phyloP scores from a whole-genome alignment of 2,329 filamentous ascomycete genomes.

The Stemphylium lycopersici region DNA sequence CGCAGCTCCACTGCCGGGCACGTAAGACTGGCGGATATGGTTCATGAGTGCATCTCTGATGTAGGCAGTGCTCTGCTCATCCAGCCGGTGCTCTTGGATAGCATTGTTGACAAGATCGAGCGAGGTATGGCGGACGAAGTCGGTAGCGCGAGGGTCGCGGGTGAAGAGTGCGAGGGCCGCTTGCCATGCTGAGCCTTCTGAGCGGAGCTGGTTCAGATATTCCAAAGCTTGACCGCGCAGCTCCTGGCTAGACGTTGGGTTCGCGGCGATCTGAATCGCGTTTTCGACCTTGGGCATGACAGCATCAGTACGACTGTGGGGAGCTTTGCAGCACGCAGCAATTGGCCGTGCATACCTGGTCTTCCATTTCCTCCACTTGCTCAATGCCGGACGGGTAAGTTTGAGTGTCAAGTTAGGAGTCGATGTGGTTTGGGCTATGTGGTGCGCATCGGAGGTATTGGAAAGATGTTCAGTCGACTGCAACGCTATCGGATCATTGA shows the following conservation, averaged over 20 bases:
- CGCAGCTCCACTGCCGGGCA: conserved; percentile 61
- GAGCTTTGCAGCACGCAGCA: neutral
- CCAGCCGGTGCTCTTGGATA: conserved; percentile 78
- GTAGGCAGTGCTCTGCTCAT: conserved; percentile 72
- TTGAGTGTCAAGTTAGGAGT: conserved; percentile 25
- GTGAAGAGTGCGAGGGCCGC: conserved; percentile 86
- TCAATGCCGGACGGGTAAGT: conserved; percentile 24
- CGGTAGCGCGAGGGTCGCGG: conserved; percentile 73
- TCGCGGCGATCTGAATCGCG: conserved; percentile 92
- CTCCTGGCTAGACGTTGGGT: conserved; percentile 72
- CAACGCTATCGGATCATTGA: conserved; percentile 46
- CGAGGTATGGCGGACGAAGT: conserved; percentile 85
- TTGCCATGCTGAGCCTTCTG: conserved; percentile 87
- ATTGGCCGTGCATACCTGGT: conserved; percentile 36
- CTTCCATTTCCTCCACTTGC: conserved; percentile 48
- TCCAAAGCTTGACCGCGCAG: conserved; percentile 85
- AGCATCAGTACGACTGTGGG: neutral
- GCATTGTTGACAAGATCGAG: conserved; percentile 94
- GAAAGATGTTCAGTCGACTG: conserved; percentile 17
- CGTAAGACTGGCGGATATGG: conserved; percentile 80
- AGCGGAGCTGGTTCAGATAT: conserved; percentile 76
- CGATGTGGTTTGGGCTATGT: conserved; percentile 22
- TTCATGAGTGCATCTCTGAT: conserved; percentile 82
- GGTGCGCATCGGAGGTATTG: conserved; percentile 27
- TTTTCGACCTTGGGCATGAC: conserved; percentile 73